These are phyloP conservation scores for Gnetum montanum DNA, from an alignment of 75 land plant species.

Conservation along the genomic window DNA sequence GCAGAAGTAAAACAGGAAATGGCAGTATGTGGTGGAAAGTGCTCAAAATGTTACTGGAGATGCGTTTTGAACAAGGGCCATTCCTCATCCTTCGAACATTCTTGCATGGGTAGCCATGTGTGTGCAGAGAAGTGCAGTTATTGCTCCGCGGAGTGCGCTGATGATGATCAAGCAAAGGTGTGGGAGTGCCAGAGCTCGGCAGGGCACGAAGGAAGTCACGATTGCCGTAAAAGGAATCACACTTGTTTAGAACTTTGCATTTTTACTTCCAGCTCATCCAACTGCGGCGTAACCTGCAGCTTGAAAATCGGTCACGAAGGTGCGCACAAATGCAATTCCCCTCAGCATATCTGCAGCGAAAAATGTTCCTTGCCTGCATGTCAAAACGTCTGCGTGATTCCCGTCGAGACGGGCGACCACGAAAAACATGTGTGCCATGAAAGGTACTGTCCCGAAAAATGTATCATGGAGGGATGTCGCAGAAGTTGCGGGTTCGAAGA, in stretches of 20 bases:
- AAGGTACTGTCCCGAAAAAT: neutral
- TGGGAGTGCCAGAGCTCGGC: too few relatives aligned
- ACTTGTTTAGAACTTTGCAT: neutral
- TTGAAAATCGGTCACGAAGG: neutral
- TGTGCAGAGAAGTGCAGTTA: neutral
- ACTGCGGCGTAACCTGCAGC: neutral
- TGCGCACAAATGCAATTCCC: neutral
- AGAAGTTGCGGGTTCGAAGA: neutral
- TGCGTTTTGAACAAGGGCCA: too few relatives aligned
- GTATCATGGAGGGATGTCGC: neutral
- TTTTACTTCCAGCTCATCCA: neutral
- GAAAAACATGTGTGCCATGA: neutral
- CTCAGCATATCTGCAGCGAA: neutral
- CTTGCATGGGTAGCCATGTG: neutral
- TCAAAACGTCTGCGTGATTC: neutral
- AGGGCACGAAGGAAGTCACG: too few relatives aligned
- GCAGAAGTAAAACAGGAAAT: slow-evolving; percentile 13
- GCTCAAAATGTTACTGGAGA: slow-evolving; percentile 12
- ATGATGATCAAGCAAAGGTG: too few relatives aligned
- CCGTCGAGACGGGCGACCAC: neutral
- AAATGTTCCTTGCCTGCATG: neutral
- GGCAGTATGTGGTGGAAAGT: slow-evolving; percentile 19
- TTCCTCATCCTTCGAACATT: too few relatives aligned
- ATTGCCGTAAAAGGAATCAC: neutral
- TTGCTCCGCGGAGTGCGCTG: neutral